Base-by-base conservation (phyloP, 2,329 filamentous ascomycete genomes). In the Penicillium sp. region DNA sequence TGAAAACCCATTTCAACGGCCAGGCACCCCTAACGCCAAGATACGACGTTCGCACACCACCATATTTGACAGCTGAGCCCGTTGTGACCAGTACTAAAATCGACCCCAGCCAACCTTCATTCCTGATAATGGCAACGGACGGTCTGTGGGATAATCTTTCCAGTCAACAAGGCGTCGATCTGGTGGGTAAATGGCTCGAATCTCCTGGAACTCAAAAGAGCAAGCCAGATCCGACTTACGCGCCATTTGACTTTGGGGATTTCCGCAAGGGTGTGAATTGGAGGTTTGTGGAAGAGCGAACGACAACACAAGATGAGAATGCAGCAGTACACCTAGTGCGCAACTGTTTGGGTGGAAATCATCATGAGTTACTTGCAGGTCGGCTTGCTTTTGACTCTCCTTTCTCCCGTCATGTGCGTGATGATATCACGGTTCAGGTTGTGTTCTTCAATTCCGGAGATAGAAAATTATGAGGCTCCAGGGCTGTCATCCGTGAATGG, bases 41-140 rank as follows among this genome's bases (percentile, higher is more conserved):
- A 61, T 65, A 67, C 22, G 47, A 64, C 27, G 45, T 65, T 44
- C 62, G 34, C 83, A 68, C 84, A 0, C 86, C 86, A 3, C 87
- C 88, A 0, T 90, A 90, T 69, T 71, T 90, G 61, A 89, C 84
- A 0, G 87, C 86, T 0, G 81, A 86, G 63, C 87, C 87, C 0
- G 85, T 85, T 31, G 75, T 90, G 24, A 86, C 80, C 2, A 84
- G 82, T 3, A 83, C 79, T 0, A 71, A 74, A 31, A 72, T 89
- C 5, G 71, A 80, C 5, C 70, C 75, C 0, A 72, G 72, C 1
- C 73, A 75, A 21, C 71, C 75, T 2, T 79, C 82, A 47, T 90
- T 90, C 62, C 68, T 89, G 48, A 86, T 90, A 57, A 75, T 90
- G 60, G 87, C 86, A 0, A 83, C 81, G 0, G 87, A 90, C 60